These are phyloP conservation scores for Fusarium dlaminii DNA, from an alignment of 2,329 filamentous ascomycete species.

Conservation along the genomic window DNA sequence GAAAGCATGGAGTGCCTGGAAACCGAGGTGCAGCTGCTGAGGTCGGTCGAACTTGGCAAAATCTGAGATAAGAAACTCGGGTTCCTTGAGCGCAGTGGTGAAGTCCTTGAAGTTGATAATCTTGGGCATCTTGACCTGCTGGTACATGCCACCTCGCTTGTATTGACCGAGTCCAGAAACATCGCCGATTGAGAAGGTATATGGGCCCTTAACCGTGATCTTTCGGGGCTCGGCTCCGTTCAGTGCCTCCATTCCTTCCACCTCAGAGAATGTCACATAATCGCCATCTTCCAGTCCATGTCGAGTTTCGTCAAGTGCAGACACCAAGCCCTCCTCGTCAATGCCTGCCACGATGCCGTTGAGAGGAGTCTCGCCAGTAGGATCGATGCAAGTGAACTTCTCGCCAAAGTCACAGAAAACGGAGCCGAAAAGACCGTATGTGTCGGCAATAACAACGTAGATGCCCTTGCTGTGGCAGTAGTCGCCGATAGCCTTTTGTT, in stretches of 20 bases:
- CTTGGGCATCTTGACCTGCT: slow-evolving; percentile 99
- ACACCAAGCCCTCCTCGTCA: slow-evolving; percentile 89
- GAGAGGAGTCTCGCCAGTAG: slow-evolving; percentile 87
- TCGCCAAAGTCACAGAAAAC: slow-evolving; percentile 98
- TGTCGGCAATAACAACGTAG: slow-evolving; percentile 87
- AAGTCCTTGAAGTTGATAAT: slow-evolving; percentile 88
- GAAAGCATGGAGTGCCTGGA: slow-evolving; percentile 92
- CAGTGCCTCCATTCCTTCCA: slow-evolving; percentile 89
- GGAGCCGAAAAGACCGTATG: slow-evolving; percentile 91
- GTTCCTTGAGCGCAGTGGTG: slow-evolving; percentile 80
- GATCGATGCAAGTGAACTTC: slow-evolving; percentile 89
- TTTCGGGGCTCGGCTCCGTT: slow-evolving; percentile 88
- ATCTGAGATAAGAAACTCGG: slow-evolving; percentile 90
- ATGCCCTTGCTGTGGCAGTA: slow-evolving; percentile 96
- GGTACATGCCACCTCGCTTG: slow-evolving; percentile 86
- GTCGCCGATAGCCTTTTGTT: slow-evolving; percentile 86
- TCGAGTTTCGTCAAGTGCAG: slow-evolving; percentile 90
- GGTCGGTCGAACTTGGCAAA: slow-evolving; percentile 98
- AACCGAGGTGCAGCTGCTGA: slow-evolving; percentile 87
- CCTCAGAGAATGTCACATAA: slow-evolving; percentile 91
- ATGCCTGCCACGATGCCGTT: slow-evolving; percentile 92
- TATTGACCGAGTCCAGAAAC: slow-evolving; percentile 89
- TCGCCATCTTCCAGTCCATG: slow-evolving; percentile 97
- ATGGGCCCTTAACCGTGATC: slow-evolving; percentile 92
- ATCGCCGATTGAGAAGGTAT: slow-evolving; percentile 97